Evolutionary conservation across 257 asterid genomes (phyloP), one percentile per base, ranked within the genome.

Genomic region (Solanum commersonii): DNA sequence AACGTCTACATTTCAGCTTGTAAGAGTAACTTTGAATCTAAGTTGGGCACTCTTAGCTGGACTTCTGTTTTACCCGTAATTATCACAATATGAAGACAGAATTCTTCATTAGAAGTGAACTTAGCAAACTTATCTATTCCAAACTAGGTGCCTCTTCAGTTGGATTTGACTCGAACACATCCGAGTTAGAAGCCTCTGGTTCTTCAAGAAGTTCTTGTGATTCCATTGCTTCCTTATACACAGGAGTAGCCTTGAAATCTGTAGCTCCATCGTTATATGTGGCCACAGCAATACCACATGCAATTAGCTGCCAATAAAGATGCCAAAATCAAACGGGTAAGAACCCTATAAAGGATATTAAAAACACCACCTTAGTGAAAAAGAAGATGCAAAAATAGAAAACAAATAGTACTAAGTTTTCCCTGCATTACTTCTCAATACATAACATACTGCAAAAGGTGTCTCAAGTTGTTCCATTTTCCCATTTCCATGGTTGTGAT

Each of bases 141-240:
- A 96, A 90, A 89, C 91, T 93, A 83, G 99, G 99, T 25, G 98
- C 98, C 65, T 93, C 91, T 91, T 97, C 99, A 2, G 99, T 97
- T 8, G 98, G 99, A 91, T 97, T 97, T 20, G 98, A 93, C 92
- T 97, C 99, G 35, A 96, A 97, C 84, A 96, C 96, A 74, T 97
- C 96, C 2, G 98, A 89, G 87, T 74, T 91, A 22, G 98, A 92
- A 34, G 95, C 93, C 44, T 95, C 98, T 33, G 98, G 98, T 90
- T 90, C 98, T 84, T 96, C 98, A 34, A 94, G 94, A 90, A 97
- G 94, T 59, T 97, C 96, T 42, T 87, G 90, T 18, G 99, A 93
- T 90, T 96, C 94, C 65, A 94, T 90, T 3, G 99, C 93, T 91
- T 97, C 99, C 92, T 97, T 94, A 93, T 95, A 97, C 3, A 72